Conservation (phyloP, 2,329 filamentous ascomycete genomes). For the Thielaviopsis ethacetica region DNA sequence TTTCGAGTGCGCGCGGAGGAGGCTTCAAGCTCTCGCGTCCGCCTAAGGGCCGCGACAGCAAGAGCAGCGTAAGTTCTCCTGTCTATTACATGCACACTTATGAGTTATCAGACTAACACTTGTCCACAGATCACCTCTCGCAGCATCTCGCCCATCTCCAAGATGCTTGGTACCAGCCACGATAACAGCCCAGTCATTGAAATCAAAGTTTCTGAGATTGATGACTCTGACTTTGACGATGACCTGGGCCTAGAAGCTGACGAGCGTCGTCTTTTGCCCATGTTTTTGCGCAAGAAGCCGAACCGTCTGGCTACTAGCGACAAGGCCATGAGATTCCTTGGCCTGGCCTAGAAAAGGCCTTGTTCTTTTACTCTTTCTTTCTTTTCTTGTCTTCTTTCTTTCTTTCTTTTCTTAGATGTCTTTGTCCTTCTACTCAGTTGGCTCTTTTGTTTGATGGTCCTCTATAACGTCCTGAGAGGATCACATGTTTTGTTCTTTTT, state of each 20-base stretch:
- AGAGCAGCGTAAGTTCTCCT: neutral
- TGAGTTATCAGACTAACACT: neutral
- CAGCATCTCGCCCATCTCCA: slow-evolving; percentile 6
- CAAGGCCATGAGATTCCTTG: slow-evolving; percentile 38
- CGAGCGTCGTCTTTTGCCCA: slow-evolving; percentile 35
- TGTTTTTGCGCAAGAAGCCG: slow-evolving; percentile 24
- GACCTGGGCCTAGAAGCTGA: slow-evolving; percentile 23
- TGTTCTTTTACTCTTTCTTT: neutral
- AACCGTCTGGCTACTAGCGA: slow-evolving; percentile 26
- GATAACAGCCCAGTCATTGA: neutral
- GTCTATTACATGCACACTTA: neutral
- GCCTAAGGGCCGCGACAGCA: slow-evolving; percentile 6
- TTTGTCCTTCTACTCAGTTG: slow-evolving; percentile 1
- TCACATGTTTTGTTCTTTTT: neutral
- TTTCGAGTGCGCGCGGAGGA: neutral
- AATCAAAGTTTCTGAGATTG: slow-evolving; percentile 9
- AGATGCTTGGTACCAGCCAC: neutral
- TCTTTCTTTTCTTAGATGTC: neutral
- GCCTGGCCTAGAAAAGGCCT: slow-evolving; percentile 22
- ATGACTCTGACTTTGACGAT: slow-evolving; percentile 8
- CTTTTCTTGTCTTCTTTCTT: neutral
- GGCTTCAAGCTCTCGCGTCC: slow-evolving; percentile 10
- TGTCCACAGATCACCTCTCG: neutral
- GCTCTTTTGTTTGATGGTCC: neutral
- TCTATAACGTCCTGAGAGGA: slow-evolving; percentile 5